phyloP scores from a whole-genome alignment of 768 basidiomycete species.

The Psilocybe cyanescens region DNA sequence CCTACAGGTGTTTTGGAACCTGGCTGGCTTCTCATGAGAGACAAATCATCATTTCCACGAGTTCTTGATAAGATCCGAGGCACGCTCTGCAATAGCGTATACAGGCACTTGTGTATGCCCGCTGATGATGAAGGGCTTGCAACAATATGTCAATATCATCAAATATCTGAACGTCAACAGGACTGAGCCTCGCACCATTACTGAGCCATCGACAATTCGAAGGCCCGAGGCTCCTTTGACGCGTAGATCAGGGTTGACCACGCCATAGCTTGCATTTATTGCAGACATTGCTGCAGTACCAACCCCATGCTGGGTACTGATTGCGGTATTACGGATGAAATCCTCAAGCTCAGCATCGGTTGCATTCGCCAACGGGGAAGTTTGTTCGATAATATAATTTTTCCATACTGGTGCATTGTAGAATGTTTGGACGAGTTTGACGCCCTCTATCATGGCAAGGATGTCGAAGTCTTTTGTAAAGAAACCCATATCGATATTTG shows the following conservation, averaged over 20 bases:
- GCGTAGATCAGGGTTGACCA: background rate
- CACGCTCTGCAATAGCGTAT: background rate
- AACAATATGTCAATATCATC: background rate
- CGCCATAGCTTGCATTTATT: background rate
- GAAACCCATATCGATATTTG: constrained; percentile 1
- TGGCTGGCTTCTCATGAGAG: too few relatives aligned
- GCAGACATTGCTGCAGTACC: background rate
- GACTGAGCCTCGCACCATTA: background rate
- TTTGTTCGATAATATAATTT: constrained; percentile 1
- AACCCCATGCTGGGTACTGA: background rate
- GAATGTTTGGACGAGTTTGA: background rate
- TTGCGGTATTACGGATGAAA: background rate
- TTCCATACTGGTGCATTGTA: background rate
- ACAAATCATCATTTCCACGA: background rate
- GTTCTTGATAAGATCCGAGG: background rate
- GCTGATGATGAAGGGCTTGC: background rate
- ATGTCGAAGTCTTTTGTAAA: constrained; percentile 2
- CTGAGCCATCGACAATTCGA: background rate
- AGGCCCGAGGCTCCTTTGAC: background rate
- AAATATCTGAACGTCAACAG: background rate
- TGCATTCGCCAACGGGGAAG: background rate
- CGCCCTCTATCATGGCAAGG: background rate
- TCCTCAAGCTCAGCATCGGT: background rate
- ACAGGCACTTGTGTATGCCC: background rate
- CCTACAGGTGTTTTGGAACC: too few relatives aligned